Evolutionary conservation across 768 basidiomycete species (phyloP).

Genomic region (Mycena olivaceomarginata): DNA sequence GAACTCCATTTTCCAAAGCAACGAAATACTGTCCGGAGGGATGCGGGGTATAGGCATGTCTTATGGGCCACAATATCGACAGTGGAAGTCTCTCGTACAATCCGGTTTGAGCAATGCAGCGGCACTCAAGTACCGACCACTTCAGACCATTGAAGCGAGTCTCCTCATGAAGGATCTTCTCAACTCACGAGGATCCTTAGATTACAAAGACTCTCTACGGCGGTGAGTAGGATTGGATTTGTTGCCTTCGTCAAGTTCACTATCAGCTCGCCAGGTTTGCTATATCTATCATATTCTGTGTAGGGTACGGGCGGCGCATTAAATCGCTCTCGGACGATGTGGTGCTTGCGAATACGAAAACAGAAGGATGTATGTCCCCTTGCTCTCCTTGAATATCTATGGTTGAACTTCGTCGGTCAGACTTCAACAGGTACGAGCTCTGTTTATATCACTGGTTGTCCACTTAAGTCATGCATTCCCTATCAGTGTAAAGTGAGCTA

Average conservation of each 20-base stretch:
- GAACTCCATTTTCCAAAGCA: constrained; percentile 6
- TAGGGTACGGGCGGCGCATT: constrained; percentile 15
- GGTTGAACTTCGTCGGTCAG: too few species aligned
- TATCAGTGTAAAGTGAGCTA: too few species aligned
- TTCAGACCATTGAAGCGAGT: constrained; percentile 35
- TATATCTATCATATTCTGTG: constrained; percentile 15
- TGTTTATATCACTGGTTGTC: too few species aligned
- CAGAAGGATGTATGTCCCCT: constrained; percentile 5
- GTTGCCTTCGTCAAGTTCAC: too few species aligned
- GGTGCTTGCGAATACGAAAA: constrained; percentile 10
- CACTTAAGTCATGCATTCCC: too few species aligned
- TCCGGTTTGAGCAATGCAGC: constrained; percentile 23
- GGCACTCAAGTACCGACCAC: constrained; percentile 37
- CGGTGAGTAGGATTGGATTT: neutral
- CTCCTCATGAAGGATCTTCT: constrained; percentile 31
- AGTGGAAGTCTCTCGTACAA: constrained; percentile 51
- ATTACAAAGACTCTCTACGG: constrained; percentile 19
- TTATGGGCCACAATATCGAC: constrained; percentile 55
- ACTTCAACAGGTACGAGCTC: too few species aligned
- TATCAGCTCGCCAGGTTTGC: neutral
- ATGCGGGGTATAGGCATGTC: constrained; percentile 58
- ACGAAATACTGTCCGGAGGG: constrained; percentile 55
- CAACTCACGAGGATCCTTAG: neutral
- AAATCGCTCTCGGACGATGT: neutral
- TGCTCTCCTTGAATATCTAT: neutral